Evolutionary conservation across 2,329 filamentous ascomycete species (phyloP).

Genomic region (Calonectria hongkongensis): DNA sequence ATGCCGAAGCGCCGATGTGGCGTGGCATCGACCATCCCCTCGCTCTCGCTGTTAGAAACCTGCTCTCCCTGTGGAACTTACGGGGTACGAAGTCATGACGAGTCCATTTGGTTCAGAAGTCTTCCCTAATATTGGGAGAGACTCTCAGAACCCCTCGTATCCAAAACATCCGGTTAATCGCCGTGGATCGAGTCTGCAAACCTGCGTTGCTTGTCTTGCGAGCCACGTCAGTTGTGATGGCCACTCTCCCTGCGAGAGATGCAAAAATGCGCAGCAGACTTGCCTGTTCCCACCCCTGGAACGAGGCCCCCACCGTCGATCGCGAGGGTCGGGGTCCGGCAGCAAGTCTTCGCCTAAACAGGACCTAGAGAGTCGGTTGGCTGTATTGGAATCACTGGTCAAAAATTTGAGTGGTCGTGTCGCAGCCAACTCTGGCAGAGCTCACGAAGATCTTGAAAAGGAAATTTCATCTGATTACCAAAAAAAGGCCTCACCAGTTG

Average conservation of each 20-base stretch:
- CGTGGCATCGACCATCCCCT: not conserved
- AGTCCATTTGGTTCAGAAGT: not conserved
- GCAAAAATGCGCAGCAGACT: not conserved
- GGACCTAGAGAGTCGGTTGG: not conserved
- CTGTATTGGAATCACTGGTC: conserved; percentile 3
- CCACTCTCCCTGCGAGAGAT: not conserved
- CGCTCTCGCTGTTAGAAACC: not conserved
- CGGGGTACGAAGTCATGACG: not conserved
- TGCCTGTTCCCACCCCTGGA: conserved; percentile 16
- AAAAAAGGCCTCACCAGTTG: no score
- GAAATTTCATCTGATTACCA: not conserved
- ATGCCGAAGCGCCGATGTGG: conserved; percentile 6
- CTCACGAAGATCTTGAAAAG: not conserved
- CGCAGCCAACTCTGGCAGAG: not conserved
- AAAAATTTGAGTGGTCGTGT: not conserved
- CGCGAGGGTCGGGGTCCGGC: not conserved
- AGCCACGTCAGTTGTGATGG: not conserved
- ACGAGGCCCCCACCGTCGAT: conserved; percentile 1
- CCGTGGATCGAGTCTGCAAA: not conserved
- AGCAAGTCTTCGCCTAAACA: not conserved
- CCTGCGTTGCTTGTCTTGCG: not conserved
- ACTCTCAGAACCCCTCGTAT: not conserved
- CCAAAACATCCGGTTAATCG: not conserved
- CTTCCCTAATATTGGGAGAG: not conserved
- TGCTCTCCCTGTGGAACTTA: not conserved